Base-by-base conservation (phyloP, 2,329 filamentous ascomycete genomes). In the Aspergillus texensis region DNA sequence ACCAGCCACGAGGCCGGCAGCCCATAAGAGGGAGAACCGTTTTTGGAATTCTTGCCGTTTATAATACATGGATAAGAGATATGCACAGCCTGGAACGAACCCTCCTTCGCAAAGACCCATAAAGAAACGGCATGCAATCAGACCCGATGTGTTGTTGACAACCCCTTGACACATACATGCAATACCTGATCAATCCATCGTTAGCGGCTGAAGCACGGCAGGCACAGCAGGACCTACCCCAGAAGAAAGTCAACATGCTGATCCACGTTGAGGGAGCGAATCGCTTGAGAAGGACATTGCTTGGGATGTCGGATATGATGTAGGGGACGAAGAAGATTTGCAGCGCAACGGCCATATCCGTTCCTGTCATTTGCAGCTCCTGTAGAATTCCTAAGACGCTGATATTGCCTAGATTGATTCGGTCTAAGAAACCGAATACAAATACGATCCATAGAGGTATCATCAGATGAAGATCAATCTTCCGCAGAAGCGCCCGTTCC, bases 41-140 rank as follows among this genome's bases (percentile, higher is more conserved):
- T 67, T 77, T 66, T 81, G 78, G 24, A 82, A 77, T 58, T 77
- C 74, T 46, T 74, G 70, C 26, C 70, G 72, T 24, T 67, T 70
- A 56, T 83, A 83, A 60, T 74, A 78, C 65, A 68, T 71, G 41
- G 67, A 65, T 59, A 76, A 70, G 16, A 74, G 64, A 43, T 71
- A 74, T 12, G 68, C 71, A 70, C 26, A 28, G 26, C 26, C 5
- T 28, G 26, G 26, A 28, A 28, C 26, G 26, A 28, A 28, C 26
- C 6, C 26, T 28, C 26, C 26, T 28, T 28, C 6, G 26, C 26
- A 28, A 14, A 72, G 62, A 11, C 75, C 75, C 19, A 77, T 68
- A 55, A 77, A 69, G 26, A 76, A 69, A 36, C 75, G 69, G 46
- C 71, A 75, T 28, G 72, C 67, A 21, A 74, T 67, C 1, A 77